These are phyloP conservation scores for Pyrenochaeta sp. DNA, from an alignment of 2,329 filamentous ascomycete species.

Conservation along the genomic window DNA sequence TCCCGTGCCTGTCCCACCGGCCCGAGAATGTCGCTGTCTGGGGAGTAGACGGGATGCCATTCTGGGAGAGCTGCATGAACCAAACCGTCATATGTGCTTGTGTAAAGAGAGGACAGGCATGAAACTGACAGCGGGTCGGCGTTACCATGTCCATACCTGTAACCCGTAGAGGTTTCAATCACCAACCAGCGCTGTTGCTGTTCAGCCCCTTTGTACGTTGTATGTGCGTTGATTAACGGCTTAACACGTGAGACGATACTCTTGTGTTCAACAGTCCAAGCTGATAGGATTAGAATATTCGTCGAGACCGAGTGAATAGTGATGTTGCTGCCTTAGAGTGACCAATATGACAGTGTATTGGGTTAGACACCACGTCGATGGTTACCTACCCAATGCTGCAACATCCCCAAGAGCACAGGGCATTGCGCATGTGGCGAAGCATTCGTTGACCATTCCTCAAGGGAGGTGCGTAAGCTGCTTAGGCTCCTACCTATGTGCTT, in stretches of 20 bases:
- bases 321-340: not conserved
- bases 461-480: not conserved
- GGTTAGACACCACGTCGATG: not conserved
- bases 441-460: not conserved
- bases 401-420: not conserved
- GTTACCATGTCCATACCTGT: constrained; percentile 10
- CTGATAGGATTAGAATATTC: not conserved
- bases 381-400: not conserved
- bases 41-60: constrained; percentile 1
- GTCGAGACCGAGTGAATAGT: not conserved
- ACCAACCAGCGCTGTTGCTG: not conserved
- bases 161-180: not conserved
- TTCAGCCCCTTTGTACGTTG: constrained; percentile 5
- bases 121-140: constrained; percentile 22
- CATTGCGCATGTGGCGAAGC: not conserved
- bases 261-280: not conserved
- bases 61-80: constrained; percentile 6
- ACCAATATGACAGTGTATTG: not conserved
- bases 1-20: constrained; percentile 17
- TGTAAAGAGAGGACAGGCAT: constrained; percentile 4
- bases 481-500: not conserved
- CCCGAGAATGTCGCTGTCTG: constrained; percentile 3
- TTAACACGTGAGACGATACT: constrained; percentile 3
- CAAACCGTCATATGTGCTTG: constrained; percentile 3
- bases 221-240: not conserved